Evolutionary conservation across 1,284 basidiomycete genomes (phyloP).

Genomic region (Pseudozyma hubeiensis): DNA sequence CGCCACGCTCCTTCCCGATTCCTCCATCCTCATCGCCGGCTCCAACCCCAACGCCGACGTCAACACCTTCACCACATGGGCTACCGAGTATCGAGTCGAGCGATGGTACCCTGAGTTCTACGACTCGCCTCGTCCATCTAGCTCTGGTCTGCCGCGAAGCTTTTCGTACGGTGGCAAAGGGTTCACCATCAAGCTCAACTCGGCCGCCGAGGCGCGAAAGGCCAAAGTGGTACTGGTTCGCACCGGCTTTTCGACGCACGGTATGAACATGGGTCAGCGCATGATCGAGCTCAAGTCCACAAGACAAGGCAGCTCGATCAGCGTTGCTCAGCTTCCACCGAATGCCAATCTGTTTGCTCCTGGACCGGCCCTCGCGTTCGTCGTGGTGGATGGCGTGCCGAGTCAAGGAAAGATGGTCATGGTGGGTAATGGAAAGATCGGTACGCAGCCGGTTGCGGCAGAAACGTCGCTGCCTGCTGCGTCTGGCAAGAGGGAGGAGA

Average conservation of each 20-base stretch:
- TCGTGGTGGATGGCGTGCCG: conserved; percentile 63
- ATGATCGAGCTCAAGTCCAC: conserved; percentile 53
- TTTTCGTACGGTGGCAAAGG: conserved; percentile 58
- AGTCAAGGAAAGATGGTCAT: conserved; percentile 62
- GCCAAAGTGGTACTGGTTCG: conserved; percentile 81
- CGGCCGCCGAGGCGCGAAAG: conserved; percentile 63
- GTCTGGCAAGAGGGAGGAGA: conserved; percentile 11
- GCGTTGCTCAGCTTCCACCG: conserved; percentile 59
- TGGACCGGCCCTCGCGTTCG: conserved; percentile 64
- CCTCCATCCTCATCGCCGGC: conserved; percentile 57
- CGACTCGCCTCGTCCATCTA: conserved; percentile 54
- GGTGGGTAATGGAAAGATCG: conserved; percentile 62
- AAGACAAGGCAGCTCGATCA: conserved; percentile 24
- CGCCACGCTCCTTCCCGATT: conserved; percentile 59
- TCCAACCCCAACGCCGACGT: conserved; percentile 61
- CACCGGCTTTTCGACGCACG: conserved; percentile 92
- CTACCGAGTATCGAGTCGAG: conserved; percentile 58
- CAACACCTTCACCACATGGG: conserved; percentile 38
- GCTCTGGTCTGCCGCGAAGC: conserved; percentile 34
- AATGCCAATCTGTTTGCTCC: conserved; percentile 65
- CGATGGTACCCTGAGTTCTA: conserved; percentile 61
- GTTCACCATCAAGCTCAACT: conserved; percentile 48
- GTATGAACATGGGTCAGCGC: conserved; percentile 88
- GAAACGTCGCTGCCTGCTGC: conserved; percentile 27
- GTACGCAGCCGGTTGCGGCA: conserved; percentile 37